Evolutionary conservation across 495 filamentous ascomycete genomes (phyloP), one percentile per base, ranked within the genome.

Genomic region (Tuber indicum): DNA sequence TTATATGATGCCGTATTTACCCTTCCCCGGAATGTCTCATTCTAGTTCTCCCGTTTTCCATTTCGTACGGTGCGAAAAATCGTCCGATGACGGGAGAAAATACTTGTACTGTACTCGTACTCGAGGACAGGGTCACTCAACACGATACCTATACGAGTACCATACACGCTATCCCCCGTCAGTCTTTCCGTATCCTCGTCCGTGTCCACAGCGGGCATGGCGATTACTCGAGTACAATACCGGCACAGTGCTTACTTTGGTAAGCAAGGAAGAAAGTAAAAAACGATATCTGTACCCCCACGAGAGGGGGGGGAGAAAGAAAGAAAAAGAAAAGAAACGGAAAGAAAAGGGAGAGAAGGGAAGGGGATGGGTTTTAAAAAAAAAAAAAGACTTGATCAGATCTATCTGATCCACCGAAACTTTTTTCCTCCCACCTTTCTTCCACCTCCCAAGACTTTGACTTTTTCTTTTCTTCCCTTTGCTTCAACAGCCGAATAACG

Each of bases 21-120:
- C 46, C 80, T 70, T 77, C 36, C 58, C 36, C 46, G 71, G 16
- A 72, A 42, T 45, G 71, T 72, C 41, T 21, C n/a, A 42, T 72
- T 23, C 10, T 19, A 16, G 8, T 44, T 44, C 26, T 72, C 39
- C 23, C 14, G 9, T 23, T 72, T 44, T 72, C 47, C 46, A 49
- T 23, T 39, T 7, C 19, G 12, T 72, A 23, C 70, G 23, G 7
- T 58, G n/a, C 49, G 21, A 10, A n/a, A n/a, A 52, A 23, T 21
- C 1, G 49, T n/a, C 23, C 8, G 49, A 10, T n/a, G 49, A 52
- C n/a, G 49, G 12, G 9, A 21, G 23, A 10, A 10, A 52, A 23
- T 52, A 3, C 49, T 14, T 5, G 39, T 41, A 41, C 39, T 5
- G 39, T 41, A 41, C 39, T 32, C 32, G 32, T 32, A 32, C 32